Percentiles rank a stretch among this genome's conserved stretches.
Evolutionary conservation across 371 early-diverging fungal genomes (phyloP).

Genomic region (Mucor indicus): DNA sequence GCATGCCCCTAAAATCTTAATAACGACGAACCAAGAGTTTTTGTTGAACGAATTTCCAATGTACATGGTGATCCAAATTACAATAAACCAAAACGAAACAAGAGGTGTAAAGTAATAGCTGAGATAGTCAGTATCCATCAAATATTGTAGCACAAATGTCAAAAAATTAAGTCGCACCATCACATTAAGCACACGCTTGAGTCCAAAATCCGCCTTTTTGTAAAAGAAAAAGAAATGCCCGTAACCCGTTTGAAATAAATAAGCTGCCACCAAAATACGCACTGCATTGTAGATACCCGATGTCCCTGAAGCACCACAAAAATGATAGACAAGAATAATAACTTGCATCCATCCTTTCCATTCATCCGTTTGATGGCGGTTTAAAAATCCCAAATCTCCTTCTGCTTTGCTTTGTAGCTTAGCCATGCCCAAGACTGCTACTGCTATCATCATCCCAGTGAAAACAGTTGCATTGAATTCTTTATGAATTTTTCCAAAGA

Average conservation of each 20-base stretch:
- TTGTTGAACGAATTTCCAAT: slow-evolving; percentile 46
- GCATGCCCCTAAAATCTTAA: slow-evolving; percentile 48
- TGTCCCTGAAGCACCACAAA: slow-evolving; percentile 60
- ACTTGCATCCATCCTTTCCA: slow-evolving; percentile 91
- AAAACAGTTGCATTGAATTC: slow-evolving; percentile 46
- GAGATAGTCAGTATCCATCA: slow-evolving; percentile 67
- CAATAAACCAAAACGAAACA: slow-evolving; percentile 70
- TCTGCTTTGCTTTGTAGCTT: slow-evolving; percentile 29
- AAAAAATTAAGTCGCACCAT: slow-evolving; percentile 71
- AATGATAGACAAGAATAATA: slow-evolving; percentile 71
- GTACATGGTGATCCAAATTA: slow-evolving; percentile 70
- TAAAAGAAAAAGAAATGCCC: slow-evolving; percentile 73
- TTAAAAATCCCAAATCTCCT: slow-evolving; percentile 57
- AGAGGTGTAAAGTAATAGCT: slow-evolving; percentile 82
- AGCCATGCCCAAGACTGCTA: slow-evolving; percentile 38
- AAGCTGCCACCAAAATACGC: slow-evolving; percentile 70
- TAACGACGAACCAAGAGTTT: slow-evolving; percentile 36
- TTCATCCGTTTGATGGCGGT: slow-evolving; percentile 76
- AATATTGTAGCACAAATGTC: slow-evolving; percentile 61
- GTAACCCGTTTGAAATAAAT: slow-evolving; percentile 80
- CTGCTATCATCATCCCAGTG: slow-evolving; percentile 27
- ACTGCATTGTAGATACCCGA: slow-evolving; percentile 69
- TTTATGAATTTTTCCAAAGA: slow-evolving; percentile 70
- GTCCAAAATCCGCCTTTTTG: slow-evolving; percentile 67
- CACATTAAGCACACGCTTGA: slow-evolving; percentile 55